phyloP scores from a whole-genome alignment of 352 stramenopile genomes.

The Pythium plurisporium region DNA sequence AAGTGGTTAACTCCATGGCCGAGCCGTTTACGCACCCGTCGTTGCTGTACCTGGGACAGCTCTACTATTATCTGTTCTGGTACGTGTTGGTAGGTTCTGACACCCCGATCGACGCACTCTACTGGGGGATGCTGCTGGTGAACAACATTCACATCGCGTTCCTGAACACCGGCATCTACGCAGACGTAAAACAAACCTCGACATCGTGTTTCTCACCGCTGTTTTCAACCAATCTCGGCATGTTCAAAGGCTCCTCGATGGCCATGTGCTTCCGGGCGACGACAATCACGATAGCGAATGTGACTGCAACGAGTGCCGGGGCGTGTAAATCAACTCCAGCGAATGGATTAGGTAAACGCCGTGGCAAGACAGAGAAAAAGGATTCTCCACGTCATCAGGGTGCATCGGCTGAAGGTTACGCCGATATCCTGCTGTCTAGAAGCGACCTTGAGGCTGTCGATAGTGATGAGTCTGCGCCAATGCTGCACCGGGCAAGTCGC shows the following conservation, averaged over 20 bases:
- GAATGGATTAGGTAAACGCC: no score
- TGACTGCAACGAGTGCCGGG: conserved; percentile 8
- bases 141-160: conserved; percentile 88
- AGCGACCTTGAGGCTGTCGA: no score
- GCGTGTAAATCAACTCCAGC: neutral
- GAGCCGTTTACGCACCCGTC: conserved; percentile 79
- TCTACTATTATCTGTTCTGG: conserved; percentile 89
- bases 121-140: conserved; percentile 79
- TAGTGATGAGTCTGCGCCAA: no score
- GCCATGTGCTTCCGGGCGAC: conserved; percentile 58
- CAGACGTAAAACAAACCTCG: conserved; percentile 70
- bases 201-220: conserved; percentile 40
- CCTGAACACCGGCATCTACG: conserved; percentile 83
- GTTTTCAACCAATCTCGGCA: conserved; percentile 21
- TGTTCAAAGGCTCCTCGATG: conserved; percentile 39
- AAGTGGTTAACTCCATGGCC: conserved; percentile 76
- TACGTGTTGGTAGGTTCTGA: conserved; percentile 82
- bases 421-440: no score
- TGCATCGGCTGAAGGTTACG: no score
- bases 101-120: conserved; percentile 72
- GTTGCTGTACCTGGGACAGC: conserved; percentile 76
- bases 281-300: conserved; percentile 18
- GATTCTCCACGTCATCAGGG: no score
- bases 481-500: conserved; percentile 5
- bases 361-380: no score